These are phyloP conservation scores for Bryoerythrophyllum caledonicum DNA, from an alignment of 225 moss, liverwort and hornwort genomes.

Conservation along the genomic window DNA sequence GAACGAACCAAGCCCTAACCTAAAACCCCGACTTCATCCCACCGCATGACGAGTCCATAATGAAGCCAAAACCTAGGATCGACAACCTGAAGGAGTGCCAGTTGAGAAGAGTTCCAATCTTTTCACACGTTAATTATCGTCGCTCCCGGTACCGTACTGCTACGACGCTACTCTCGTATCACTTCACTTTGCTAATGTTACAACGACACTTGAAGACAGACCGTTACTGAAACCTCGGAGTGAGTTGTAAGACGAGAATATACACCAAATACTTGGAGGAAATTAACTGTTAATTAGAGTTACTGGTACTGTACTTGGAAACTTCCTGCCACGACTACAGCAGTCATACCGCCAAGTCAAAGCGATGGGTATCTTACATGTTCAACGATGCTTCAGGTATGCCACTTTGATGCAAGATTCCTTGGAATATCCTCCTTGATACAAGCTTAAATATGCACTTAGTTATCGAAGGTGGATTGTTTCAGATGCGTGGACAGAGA, in stretches of 20 bases:
- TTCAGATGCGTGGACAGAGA: too few species aligned
- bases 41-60: not conserved
- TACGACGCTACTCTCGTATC: not conserved
- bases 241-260: not conserved
- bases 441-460: not conserved
- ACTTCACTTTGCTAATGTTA: too few species aligned
- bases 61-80: not conserved
- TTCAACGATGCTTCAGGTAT: too few species aligned
- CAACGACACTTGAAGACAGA: too few species aligned
- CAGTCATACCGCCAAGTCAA: not conserved
- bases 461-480: not conserved
- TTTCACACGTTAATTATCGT: not conserved
- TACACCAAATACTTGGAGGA: too few species aligned
- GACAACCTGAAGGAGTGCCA: slow-evolving; percentile 5
- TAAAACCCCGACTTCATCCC: not conserved
- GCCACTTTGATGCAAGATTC: not conserved
- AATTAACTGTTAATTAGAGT: too few species aligned
- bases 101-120: not conserved
- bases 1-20: not conserved
- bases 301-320: not conserved
- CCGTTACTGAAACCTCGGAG: not conserved
- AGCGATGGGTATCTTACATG: not conserved
- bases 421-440: not conserved
- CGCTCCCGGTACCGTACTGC: not conserved
- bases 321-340: not conserved